phyloP scores from a whole-genome alignment of 331 rosid species.

The Cydonia oblonga region DNA sequence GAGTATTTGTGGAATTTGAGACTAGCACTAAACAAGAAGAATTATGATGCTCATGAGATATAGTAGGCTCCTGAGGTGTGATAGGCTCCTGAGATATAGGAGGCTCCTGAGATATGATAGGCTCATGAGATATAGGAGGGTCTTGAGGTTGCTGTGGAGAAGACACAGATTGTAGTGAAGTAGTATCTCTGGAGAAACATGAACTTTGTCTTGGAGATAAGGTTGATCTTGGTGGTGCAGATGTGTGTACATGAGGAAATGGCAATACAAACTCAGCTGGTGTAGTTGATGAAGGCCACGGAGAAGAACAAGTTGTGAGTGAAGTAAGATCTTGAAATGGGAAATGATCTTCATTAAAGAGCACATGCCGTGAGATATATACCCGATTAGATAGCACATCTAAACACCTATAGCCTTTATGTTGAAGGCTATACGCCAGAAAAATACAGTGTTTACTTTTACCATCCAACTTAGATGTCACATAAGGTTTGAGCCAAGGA shows the following conservation, averaged over 20 bases:
- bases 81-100: no score
- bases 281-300: not conserved
- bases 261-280: not conserved
- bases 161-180: no score
- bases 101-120: no score
- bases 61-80: not conserved
- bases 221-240: not conserved
- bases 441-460: not conserved
- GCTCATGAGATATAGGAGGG: no score
- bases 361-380: not conserved
- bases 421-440: not conserved
- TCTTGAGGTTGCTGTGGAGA: not conserved
- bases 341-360: not conserved
- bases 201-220: no score
- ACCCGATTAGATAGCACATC: not conserved
- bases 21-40: rapidly evolving
- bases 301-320: not conserved
- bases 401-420: not conserved
- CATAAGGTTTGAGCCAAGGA: not conserved
- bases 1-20: rapidly evolving
- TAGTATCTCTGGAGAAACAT: no score
- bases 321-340: not conserved
- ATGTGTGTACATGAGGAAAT: not conserved
- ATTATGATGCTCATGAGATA: not conserved
- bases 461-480: not conserved